Evolutionary conservation across 116 monocot genomes (phyloP).

Genomic region (Posidonia oceanica): DNA sequence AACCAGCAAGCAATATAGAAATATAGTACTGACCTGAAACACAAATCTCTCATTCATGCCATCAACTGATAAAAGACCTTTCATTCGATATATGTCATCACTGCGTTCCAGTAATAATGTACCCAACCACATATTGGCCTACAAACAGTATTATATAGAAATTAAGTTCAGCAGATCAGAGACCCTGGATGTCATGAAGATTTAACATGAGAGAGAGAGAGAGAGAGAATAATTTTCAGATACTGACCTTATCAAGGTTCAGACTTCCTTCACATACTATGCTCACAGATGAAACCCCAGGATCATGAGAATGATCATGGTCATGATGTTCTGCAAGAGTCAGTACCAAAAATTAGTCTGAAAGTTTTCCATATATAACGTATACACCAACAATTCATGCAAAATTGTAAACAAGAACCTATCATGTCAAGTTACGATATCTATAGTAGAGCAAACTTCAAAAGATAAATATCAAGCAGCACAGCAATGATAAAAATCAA

Average conservation of each 20-base stretch:
- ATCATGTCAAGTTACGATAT: not conserved
- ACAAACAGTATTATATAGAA: slow-evolving; percentile 9
- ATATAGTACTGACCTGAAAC: slow-evolving; percentile 60
- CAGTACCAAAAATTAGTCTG: not conserved
- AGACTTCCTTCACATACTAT: slow-evolving; percentile 90
- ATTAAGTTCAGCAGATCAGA: not conserved
- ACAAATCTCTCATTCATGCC: slow-evolving; percentile 92
- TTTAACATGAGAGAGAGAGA: not conserved
- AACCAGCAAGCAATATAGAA: not conserved
- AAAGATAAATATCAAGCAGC: not conserved
- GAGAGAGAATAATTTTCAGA: not conserved
- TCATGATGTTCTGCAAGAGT: slow-evolving; percentile 29
- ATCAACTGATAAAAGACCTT: slow-evolving; percentile 86
- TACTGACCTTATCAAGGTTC: slow-evolving; percentile 75
- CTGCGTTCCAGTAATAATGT: slow-evolving; percentile 77
- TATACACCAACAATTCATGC: not conserved
- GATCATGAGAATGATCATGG: slow-evolving; percentile 91
- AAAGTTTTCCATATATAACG: not conserved
- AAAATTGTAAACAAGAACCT: not conserved
- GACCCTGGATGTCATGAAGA: not conserved
- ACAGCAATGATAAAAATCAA: not conserved
- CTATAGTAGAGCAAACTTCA: not conserved
- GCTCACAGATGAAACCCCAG: slow-evolving; percentile 96
- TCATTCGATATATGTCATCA: slow-evolving; percentile 98
- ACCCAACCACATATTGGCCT: slow-evolving; percentile 98